phyloP scores from a whole-genome alignment of 1,139 yeast species.

The Magnusiomyces magnusii region DNA sequence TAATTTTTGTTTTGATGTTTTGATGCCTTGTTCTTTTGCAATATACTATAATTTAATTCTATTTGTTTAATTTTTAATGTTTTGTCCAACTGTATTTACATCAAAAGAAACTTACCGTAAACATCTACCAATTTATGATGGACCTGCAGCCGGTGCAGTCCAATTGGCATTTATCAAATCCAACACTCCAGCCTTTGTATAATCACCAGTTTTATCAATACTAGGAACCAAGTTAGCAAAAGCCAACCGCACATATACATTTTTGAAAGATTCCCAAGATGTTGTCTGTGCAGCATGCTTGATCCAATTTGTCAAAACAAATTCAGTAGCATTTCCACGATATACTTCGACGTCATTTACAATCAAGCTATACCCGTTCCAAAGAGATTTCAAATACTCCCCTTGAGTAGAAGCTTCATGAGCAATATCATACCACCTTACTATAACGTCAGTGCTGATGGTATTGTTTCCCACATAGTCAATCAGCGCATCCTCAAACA shows the following conservation, averaged over 20 bases:
- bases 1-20: neutral
- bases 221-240: conserved; percentile 19
- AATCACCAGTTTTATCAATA: conserved; percentile 23
- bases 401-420: neutral
- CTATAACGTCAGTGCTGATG: neutral
- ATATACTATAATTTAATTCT: no score
- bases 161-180: conserved; percentile 20
- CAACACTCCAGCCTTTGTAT: conserved; percentile 24
- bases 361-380: conserved; percentile 51
- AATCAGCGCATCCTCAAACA: conserved; percentile 34
- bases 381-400: conserved; percentile 11
- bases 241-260: conserved; percentile 26
- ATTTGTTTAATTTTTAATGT: no score
- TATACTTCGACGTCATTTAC: conserved; percentile 72
- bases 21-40: no score
- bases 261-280: conserved; percentile 2
- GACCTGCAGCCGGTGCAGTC: conserved; percentile 20
- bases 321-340: conserved; percentile 40
- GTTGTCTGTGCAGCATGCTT: conserved; percentile 8
- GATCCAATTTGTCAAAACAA: conserved; percentile 27
- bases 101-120: no score
- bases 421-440: conserved; percentile 10
- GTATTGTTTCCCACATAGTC: conserved; percentile 18
- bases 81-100: no score
- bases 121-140: conserved; percentile 13